phyloP scores from a whole-genome alignment of 2,329 filamentous ascomycete genomes.

The Diaporthe caulivora region DNA sequence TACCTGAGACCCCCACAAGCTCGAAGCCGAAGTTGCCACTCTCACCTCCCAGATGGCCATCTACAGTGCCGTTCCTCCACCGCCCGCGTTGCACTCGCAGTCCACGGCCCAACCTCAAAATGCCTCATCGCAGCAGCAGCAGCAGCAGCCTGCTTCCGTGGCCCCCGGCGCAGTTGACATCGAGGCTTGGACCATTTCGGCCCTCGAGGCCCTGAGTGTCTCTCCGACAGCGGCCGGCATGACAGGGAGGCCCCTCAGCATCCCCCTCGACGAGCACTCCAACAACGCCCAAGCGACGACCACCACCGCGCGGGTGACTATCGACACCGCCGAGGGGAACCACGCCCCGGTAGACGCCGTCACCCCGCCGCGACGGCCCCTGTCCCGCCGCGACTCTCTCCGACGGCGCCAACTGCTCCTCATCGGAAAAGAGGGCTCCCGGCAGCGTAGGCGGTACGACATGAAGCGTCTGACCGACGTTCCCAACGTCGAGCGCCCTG shows the following conservation, averaged over 20 bases:
- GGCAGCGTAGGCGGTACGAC: slow-evolving; percentile 91
- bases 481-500: slow-evolving; percentile 85
- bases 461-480: slow-evolving; percentile 92
- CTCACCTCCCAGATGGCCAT: slow-evolving; percentile 47
- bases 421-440: slow-evolving; percentile 91
- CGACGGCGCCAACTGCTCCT: slow-evolving; percentile 78
- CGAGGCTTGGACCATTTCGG: slow-evolving; percentile 75
- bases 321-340: slow-evolving; percentile 40
- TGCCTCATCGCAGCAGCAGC: slow-evolving; percentile 40
- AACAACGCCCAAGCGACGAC: slow-evolving; percentile 44
- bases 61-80: slow-evolving; percentile 51
- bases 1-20: not conserved
- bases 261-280: slow-evolving; percentile 76
- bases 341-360: slow-evolving; percentile 43
- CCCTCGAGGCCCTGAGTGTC: slow-evolving; percentile 67
- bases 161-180: slow-evolving; percentile 64
- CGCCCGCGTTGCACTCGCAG: slow-evolving; percentile 37
- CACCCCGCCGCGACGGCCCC: slow-evolving; percentile 57
- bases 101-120: slow-evolving; percentile 41
- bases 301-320: slow-evolving; percentile 36
- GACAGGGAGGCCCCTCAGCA: slow-evolving; percentile 73
- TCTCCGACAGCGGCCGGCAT: slow-evolving; percentile 67
- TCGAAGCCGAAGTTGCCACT: not conserved
- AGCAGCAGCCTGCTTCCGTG: slow-evolving; percentile 38
- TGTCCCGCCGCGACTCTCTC: slow-evolving; percentile 66